Evolutionary conservation across 768 basidiomycete genomes (phyloP).

Genomic region (Suillus weaverae): DNA sequence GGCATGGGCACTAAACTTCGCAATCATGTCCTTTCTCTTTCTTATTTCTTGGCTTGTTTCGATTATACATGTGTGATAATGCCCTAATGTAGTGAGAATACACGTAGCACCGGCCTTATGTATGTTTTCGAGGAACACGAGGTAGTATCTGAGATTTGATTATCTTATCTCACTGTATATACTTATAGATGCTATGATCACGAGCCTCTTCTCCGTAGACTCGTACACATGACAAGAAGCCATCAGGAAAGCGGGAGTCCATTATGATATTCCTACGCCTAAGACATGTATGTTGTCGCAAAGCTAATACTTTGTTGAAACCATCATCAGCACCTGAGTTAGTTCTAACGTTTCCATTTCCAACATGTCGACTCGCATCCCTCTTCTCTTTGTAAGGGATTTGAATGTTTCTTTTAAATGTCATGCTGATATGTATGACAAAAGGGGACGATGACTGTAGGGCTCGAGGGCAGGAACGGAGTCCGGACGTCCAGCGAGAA

Average conservation of each 20-base stretch:
- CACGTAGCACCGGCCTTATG: background rate
- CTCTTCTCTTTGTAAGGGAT: slow-evolving; percentile 11
- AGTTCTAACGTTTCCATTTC: background rate
- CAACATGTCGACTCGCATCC: slow-evolving; percentile 8
- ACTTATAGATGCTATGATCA: background rate
- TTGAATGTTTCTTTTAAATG: background rate
- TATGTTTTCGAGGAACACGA: background rate
- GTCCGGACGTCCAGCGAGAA: slow-evolving; percentile 37
- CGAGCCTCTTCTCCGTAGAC: background rate
- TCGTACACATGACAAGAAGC: slow-evolving; percentile 1
- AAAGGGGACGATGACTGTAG: slow-evolving; percentile 52
- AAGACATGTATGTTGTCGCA: background rate
- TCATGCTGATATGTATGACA: background rate
- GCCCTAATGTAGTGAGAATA: background rate
- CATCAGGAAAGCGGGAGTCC: background rate
- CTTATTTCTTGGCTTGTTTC: background rate
- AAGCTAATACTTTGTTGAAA: background rate
- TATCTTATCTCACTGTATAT: background rate
- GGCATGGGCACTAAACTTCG: background rate
- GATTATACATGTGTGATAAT: background rate
- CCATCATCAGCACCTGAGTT: background rate
- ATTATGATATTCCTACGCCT: background rate
- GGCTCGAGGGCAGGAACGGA: slow-evolving; percentile 41
- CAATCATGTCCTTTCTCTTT: background rate
- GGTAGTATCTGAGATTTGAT: background rate